Conservation (phyloP, 805 yeast genomes). For the Grigorovia humatica region DNA sequence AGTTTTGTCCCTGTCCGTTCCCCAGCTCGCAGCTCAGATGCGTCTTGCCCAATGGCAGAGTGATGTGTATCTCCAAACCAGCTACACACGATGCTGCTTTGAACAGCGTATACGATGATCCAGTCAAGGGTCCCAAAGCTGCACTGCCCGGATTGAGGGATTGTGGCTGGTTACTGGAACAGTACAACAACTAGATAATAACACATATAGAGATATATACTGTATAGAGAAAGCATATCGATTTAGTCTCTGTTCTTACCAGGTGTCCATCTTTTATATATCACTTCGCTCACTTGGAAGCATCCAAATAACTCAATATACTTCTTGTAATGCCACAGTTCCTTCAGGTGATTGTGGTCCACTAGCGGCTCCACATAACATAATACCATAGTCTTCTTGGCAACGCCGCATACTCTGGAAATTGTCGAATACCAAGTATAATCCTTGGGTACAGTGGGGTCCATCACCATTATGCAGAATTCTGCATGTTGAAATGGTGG, state of each 20-base stretch:
- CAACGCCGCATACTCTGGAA: conserved; percentile 79
- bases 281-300: conserved; percentile 50
- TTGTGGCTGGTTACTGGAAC: conserved; percentile 77
- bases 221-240: too few species aligned
- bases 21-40: conserved; percentile 82
- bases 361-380: conserved; percentile 53
- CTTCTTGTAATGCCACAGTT: conserved; percentile 12
- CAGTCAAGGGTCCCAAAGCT: conserved; percentile 38
- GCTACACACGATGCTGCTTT: conserved; percentile 36
- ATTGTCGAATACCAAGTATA: conserved; percentile 59
- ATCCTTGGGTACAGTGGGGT: conserved; percentile 19
- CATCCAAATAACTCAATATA: conserved; percentile 27
- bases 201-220: background rate
- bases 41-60: conserved; percentile 47
- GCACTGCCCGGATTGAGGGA: conserved; percentile 49
- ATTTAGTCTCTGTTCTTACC: conserved; percentile 64
- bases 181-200: conserved; percentile 34
- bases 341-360: conserved; percentile 23
- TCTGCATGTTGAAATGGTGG: conserved; percentile 96
- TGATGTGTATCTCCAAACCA: conserved; percentile 78
- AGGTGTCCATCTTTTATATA: conserved; percentile 78
- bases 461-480: conserved; percentile 44
- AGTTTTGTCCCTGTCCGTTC: conserved; percentile 84
- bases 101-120: conserved; percentile 32
- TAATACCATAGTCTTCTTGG: conserved; percentile 65